Evolutionary conservation across 257 asterid genomes (phyloP), one percentile per base, ranked within the genome.

Genomic region (Ophiorrhiza pumila): DNA sequence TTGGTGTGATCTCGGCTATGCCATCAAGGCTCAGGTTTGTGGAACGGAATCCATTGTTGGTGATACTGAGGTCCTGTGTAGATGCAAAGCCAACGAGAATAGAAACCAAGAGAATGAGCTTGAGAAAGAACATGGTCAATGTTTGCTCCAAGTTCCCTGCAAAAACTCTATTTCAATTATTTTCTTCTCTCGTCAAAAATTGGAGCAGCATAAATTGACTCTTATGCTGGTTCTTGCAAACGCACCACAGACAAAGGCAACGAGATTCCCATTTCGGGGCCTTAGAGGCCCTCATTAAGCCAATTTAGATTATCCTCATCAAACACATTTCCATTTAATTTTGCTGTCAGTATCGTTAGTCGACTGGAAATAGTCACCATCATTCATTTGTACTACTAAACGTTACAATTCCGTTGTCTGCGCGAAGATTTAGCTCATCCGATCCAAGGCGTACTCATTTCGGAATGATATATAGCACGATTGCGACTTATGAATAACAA

Each of bases 21-120:
- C 95, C 95, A 49, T 90, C 90, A 22, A 90, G 83, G 69, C 66
- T 83, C n/a, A 90, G 29, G 53, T 79, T 79, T 1, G 78, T 66
- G 10, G 85, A 68, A 31, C 47, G 73, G 78, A 88, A 88, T 14
- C 93, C 95, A 68, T 83, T 84, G 84, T 69, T 87, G 64, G 68
- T 71, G 77, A 90, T 85, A 27, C 62, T 77, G 25, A 68, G 34
- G 78, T 63, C 72, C 39, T 73, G 31, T 5, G 81, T 72, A 27
- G 64, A 43, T 64, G 74, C 60, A 22, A 50, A 11, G 32, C 67
- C 47, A 53, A 80, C 25, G 1, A 74, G 42, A 31, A 67, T 45
- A 32, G 66, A 53, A 20, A 63, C 12, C 29, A 77, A 27, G 23
- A 83, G 55, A 37, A 42, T 83, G 77, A 7, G 87, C 88, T 1